These are phyloP conservation scores for Nannochloropsis salina DNA, from an alignment of 108 stramenopile genomes.

Conservation along the genomic window DNA sequence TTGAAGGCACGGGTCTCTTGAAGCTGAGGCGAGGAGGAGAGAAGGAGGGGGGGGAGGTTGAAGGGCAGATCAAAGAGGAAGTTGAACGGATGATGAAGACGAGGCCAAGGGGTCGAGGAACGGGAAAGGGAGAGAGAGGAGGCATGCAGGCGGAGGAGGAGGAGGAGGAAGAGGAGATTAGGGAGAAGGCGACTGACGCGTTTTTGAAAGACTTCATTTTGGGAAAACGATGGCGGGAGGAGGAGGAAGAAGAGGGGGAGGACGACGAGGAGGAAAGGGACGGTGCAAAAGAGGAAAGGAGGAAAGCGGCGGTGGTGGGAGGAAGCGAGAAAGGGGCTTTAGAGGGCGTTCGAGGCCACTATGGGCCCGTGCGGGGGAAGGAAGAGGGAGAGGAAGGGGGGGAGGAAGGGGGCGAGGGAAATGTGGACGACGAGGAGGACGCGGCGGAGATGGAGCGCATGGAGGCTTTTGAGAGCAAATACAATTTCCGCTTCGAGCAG, in stretches of 20 bases:
- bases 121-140: neutral
- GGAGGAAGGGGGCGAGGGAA: slow-evolving; percentile 25
- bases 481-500: slow-evolving; percentile 99
- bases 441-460: slow-evolving; percentile 75
- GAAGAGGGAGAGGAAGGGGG: neutral
- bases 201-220: slow-evolving; percentile 56
- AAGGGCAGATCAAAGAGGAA: slow-evolving; percentile 62
- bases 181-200: slow-evolving; percentile 68
- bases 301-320: neutral
- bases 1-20: slow-evolving; percentile 36
- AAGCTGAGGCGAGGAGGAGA: slow-evolving; percentile 52
- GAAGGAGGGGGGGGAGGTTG: slow-evolving; percentile 52
- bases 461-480: slow-evolving; percentile 93
- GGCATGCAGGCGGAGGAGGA: neutral
- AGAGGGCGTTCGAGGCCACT: neutral
- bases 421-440: slow-evolving; percentile 67
- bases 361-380: neutral
- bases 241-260: slow-evolving; percentile 24
- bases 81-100: slow-evolving; percentile 54
- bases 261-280: slow-evolving; percentile 39
- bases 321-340: neutral
- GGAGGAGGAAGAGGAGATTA: slow-evolving; percentile 62
- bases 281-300: neutral
- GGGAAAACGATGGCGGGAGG: slow-evolving; percentile 64
- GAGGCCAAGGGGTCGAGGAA: too few species aligned